Evolutionary conservation across 2,329 filamentous ascomycete genomes (phyloP).

Genomic region (Trichoderma polysporum): DNA sequence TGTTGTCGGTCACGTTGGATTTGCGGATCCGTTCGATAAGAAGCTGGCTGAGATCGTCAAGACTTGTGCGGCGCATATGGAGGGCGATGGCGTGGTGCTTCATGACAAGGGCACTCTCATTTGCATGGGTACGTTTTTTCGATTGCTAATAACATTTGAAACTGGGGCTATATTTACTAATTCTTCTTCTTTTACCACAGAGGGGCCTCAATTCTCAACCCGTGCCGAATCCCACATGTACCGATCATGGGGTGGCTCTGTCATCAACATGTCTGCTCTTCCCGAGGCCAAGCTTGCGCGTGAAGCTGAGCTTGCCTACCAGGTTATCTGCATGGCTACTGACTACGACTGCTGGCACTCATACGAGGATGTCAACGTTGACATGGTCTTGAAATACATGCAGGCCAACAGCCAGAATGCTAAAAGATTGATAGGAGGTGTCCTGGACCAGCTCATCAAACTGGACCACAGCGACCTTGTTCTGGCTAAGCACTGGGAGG

Average conservation of each 20-base stretch:
- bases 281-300: conserved; percentile 95
- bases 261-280: conserved; percentile 97
- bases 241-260: conserved; percentile 85
- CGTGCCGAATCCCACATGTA: conserved; percentile 95
- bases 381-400: conserved; percentile 98
- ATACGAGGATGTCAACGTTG: conserved; percentile 81
- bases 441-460: conserved; percentile 80
- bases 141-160: background rate
- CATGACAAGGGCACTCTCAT: conserved; percentile 83
- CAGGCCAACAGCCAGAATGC: conserved; percentile 88
- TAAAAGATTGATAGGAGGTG: conserved; percentile 76
- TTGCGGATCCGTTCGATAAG: conserved; percentile 91
- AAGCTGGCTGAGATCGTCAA: conserved; percentile 74
- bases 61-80: conserved; percentile 70
- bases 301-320: conserved; percentile 94
- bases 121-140: conserved; percentile 72
- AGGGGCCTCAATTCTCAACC: conserved; percentile 97
- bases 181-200: conserved; percentile 41
- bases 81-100: conserved; percentile 79
- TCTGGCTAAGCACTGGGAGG: conserved; percentile 76
- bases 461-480: conserved; percentile 75
- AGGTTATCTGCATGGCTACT: conserved; percentile 99
- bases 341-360: conserved; percentile 99
- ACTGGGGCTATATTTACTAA: background rate
- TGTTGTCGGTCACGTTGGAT: conserved; percentile 89